Conservation (phyloP, 2,329 filamentous ascomycete genomes). For the Aureobasidium leucospermi region DNA sequence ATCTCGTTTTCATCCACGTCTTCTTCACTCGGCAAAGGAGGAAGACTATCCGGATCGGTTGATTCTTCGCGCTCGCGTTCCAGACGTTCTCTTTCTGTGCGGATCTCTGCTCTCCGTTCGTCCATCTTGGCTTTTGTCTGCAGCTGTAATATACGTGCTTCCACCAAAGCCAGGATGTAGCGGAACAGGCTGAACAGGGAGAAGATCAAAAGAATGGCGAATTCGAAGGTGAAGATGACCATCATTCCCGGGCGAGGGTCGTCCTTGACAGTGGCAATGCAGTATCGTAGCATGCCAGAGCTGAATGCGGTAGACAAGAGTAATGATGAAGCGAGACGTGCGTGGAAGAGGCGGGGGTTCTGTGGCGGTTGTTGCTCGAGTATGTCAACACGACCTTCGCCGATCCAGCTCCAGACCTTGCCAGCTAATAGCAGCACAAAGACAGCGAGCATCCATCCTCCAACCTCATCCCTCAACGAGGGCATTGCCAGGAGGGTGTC, state of each 20-base stretch:
- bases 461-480: conserved; percentile 91
- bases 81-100: conserved; percentile 39
- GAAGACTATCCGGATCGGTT: conserved; percentile 36
- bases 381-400: conserved; percentile 86
- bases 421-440: conserved; percentile 87
- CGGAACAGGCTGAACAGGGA: conserved; percentile 72
- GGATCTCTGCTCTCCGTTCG: conserved; percentile 61
- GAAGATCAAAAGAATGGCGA: conserved; percentile 74
- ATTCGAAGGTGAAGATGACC: conserved; percentile 99
- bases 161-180: conserved; percentile 71
- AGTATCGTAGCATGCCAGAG: conserved; percentile 70
- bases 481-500: conserved; percentile 98
- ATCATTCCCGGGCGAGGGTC: conserved; percentile 96
- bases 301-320: conserved; percentile 74
- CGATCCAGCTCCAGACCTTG: conserved; percentile 98
- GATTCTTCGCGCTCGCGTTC: conserved; percentile 31
- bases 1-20: conserved; percentile 89
- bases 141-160: conserved; percentile 64
- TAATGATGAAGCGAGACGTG: conserved; percentile 71
- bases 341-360: conserved; percentile 83
- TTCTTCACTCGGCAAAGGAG: conserved; percentile 49
- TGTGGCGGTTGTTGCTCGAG: conserved; percentile 90
- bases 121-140: conserved; percentile 66
- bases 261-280: conserved; percentile 72
- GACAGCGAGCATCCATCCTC: conserved; percentile 92